These are phyloP conservation scores for Celoporthe dispersa DNA, from an alignment of 2,329 filamentous ascomycete genomes.

Conservation along the genomic window DNA sequence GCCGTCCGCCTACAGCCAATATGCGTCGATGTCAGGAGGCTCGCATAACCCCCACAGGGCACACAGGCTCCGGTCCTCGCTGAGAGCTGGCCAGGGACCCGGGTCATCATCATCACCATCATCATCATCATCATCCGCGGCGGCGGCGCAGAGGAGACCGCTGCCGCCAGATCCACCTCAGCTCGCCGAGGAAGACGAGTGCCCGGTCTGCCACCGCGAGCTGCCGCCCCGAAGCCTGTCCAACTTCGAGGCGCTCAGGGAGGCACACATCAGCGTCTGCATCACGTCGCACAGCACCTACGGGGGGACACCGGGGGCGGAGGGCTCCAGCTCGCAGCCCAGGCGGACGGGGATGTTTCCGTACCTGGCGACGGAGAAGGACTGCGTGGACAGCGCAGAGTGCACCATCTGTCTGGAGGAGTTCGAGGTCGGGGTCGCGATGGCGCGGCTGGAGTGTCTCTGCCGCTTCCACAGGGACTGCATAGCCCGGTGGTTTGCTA, in stretches of 20 bases:
- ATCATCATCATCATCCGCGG: slow-evolving; percentile 38
- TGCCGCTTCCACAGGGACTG: slow-evolving; percentile 67
- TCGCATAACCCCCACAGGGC: slow-evolving; percentile 14
- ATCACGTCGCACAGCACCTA: slow-evolving; percentile 60
- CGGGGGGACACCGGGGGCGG: slow-evolving; percentile 32
- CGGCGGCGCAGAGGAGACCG: slow-evolving; percentile 42
- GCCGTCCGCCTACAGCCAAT: background rate
- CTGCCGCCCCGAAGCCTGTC: slow-evolving; percentile 62
- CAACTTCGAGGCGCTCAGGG: slow-evolving; percentile 59
- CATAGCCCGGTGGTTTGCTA: slow-evolving; percentile 66
- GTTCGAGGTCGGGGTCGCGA: slow-evolving; percentile 63
- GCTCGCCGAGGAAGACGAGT: slow-evolving; percentile 75
- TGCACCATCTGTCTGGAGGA: slow-evolving; percentile 72
- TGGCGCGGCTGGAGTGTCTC: slow-evolving; percentile 70
- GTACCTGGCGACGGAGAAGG: slow-evolving; percentile 68
- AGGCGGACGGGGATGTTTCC: slow-evolving; percentile 66
- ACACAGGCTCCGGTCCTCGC: slow-evolving; percentile 37
- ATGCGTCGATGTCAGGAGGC: background rate
- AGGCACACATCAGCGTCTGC: slow-evolving; percentile 62
- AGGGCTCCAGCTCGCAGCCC: slow-evolving; percentile 34
- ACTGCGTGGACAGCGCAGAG: slow-evolving; percentile 69
- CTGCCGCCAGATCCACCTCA: slow-evolving; percentile 51
- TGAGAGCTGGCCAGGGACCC: slow-evolving; percentile 39
- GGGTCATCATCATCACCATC: slow-evolving; percentile 40
- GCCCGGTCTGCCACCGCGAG: slow-evolving; percentile 75